Evolutionary conservation across 176 grass and related monocot species (phyloP), one percentile per base, ranked within the genome.

Genomic region (Eleusine indica): DNA sequence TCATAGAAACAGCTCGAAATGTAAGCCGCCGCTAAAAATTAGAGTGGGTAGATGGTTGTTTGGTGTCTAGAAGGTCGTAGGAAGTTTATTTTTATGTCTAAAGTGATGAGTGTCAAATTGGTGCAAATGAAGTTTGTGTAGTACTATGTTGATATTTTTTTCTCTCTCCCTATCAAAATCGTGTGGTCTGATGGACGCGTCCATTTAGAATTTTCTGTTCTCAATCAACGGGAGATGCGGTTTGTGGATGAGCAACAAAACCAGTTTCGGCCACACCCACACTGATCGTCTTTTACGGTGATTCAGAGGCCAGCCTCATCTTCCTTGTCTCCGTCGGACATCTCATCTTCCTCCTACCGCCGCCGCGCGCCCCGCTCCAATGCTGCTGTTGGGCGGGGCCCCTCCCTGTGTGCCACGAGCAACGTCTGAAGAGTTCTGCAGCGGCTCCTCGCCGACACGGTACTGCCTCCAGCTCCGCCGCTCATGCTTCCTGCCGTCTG

Each of bases 331-430:
- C 62, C 3, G 11, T 54, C 48, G 48, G 29, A 9, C 21, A 41
- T 35, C 6, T 0, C 44, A 2, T 29, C 43, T 74, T 6, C 29
- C 63, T 44, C 42, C 42, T 7, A 10, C 30, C 18, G 9, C 57
- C 21, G 46, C 65, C 41, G 42, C 29, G 39, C 6, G 14, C 10
- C 22, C 11, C 8, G 39, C 29, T 39, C 53, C 38, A 58, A 88
- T 88, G 86, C 68, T 28, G 28, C 58, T 83, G 68, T 67, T 19
- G 58, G 39, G 18, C 9, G 80, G 67, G 16, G 38, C 18, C 19
- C 57, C 66, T 65, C 67, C 70, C 74, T 46, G 67, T 39, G 3
- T 44, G 8, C 74, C 25, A 28, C 46, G 44, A 75, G 12, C 46
- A 5, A 37, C 46, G 17, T 5, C 74, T 30, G 37, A 17, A 8